Conservation (phyloP, 2,329 filamentous ascomycete genomes). For the Epichloe scottii region DNA sequence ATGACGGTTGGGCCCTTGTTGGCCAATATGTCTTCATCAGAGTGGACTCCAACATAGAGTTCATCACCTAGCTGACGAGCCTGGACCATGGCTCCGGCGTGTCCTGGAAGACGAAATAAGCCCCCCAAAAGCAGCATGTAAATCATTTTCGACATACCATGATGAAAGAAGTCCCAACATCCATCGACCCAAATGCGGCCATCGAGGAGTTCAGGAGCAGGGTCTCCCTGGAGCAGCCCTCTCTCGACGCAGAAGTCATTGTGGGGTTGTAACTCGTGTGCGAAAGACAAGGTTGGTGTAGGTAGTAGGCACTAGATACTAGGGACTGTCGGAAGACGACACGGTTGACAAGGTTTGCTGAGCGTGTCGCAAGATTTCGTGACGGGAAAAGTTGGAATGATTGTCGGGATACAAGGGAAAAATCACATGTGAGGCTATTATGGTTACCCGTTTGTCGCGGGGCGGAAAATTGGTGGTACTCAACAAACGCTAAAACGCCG, state of each 20-base stretch:
- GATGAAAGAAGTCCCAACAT: conserved; percentile 98
- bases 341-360: not conserved
- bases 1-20: conserved; percentile 99
- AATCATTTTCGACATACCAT: conserved; percentile 44
- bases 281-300: not conserved
- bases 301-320: not conserved
- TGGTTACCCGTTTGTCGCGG: not conserved
- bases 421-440: not conserved
- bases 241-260: conserved; percentile 13
- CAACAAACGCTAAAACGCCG: not conserved
- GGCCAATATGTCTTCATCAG: conserved; percentile 85
- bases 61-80: conserved; percentile 82
- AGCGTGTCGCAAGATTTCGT: not conserved
- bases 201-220: conserved; percentile 43
- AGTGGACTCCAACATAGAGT: conserved; percentile 86
- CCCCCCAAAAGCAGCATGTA: not conserved
- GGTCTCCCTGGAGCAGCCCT: conserved; percentile 26
- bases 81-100: conserved; percentile 94
- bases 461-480: not conserved
- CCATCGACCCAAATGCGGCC: conserved; percentile 95
- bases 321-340: too few species aligned
- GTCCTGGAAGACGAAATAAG: conserved; percentile 40
- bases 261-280: not conserved
- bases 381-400: not conserved
- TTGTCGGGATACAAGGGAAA: not conserved